phyloP scores from a whole-genome alignment of 2,329 filamentous ascomycete genomes.

The Monascus ruber region DNA sequence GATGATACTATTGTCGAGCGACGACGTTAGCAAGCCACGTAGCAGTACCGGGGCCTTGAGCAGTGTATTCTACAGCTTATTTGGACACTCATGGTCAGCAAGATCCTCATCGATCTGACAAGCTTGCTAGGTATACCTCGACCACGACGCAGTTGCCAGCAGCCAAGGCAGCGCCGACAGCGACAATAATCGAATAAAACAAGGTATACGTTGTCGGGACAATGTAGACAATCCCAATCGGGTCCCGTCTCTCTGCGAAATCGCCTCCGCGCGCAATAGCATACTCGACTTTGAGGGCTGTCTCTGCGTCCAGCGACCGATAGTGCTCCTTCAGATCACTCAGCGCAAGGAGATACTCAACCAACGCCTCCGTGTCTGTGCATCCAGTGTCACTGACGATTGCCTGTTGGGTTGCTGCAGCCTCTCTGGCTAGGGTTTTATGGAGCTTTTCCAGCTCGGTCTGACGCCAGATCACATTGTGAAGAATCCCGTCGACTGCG shows the following conservation, averaged over 20 bases:
- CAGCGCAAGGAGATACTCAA: slow-evolving; percentile 15
- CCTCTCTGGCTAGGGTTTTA: no score
- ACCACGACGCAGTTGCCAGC: slow-evolving; percentile 43
- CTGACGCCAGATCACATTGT: no score
- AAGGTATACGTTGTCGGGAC: slow-evolving; percentile 38
- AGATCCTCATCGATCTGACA: no score
- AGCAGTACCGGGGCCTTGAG: no score
- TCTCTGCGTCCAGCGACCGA: slow-evolving; percentile 7
- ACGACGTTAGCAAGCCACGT: slow-evolving; percentile 11
- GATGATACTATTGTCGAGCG: slow-evolving; percentile 13
- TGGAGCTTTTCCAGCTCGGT: no score
- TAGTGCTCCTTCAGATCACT: slow-evolving; percentile 17
- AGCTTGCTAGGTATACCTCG: slow-evolving; percentile 23
- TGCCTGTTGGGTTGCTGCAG: slow-evolving; percentile 8
- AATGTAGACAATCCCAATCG: slow-evolving; percentile 32
- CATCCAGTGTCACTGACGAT: slow-evolving; percentile 19
- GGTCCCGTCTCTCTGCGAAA: slow-evolving; percentile 4
- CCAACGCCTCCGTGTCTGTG: slow-evolving; percentile 21
- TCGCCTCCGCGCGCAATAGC: slow-evolving; percentile 12
- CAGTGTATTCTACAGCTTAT: no score
- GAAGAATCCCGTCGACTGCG: no score
- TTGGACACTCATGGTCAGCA: no score
- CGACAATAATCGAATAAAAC: slow-evolving; percentile 36
- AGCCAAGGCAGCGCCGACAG: slow-evolving; percentile 37
- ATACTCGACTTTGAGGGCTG: slow-evolving; percentile 13